Evolutionary conservation across 169 alveolate genomes (phyloP).

Genomic region (Cyclospora cayetanensis): DNA sequence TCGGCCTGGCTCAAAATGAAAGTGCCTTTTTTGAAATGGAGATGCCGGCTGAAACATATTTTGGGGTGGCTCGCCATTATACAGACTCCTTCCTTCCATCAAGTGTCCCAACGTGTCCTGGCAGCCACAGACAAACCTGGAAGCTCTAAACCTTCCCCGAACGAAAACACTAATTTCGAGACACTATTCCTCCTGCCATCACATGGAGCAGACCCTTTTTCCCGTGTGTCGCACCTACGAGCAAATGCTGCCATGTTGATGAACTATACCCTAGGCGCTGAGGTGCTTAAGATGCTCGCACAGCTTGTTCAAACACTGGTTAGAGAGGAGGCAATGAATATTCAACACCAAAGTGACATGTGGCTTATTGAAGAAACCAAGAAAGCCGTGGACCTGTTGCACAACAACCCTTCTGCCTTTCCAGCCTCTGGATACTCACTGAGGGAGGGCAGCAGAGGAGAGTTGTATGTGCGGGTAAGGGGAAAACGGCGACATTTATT

Average conservation of each 20-base stretch:
- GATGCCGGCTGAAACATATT: no score
- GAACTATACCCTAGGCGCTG: constrained; percentile 17
- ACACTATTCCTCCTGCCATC: neutral
- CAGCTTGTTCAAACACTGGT: neutral
- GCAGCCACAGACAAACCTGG: no score
- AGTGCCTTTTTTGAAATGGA: no score
- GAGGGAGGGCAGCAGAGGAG: constrained; percentile 14
- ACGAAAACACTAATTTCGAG: neutral
- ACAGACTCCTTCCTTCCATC: no score
- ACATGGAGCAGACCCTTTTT: constrained; percentile 37
- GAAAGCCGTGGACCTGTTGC: constrained; percentile 28
- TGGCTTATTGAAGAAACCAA: constrained; percentile 46
- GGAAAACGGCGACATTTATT: neutral
- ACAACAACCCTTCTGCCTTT: neutral
- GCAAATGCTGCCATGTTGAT: constrained; percentile 34
- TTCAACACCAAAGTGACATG: constrained; percentile 42
- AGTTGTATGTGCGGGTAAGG: constrained; percentile 36
- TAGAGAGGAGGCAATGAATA: constrained; percentile 31
- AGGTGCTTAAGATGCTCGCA: neutral
- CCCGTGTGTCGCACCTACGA: constrained; percentile 30
- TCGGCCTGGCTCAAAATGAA: no score
- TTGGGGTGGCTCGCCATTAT: no score
- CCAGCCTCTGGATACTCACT: constrained; percentile 22
- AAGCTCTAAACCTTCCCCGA: no score
- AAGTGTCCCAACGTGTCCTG: no score